Percentiles rank a stretch among this genome's conserved stretches.
Conservation (phyloP, 1,284 basidiomycete species). For the Athelia psychrophila region DNA sequence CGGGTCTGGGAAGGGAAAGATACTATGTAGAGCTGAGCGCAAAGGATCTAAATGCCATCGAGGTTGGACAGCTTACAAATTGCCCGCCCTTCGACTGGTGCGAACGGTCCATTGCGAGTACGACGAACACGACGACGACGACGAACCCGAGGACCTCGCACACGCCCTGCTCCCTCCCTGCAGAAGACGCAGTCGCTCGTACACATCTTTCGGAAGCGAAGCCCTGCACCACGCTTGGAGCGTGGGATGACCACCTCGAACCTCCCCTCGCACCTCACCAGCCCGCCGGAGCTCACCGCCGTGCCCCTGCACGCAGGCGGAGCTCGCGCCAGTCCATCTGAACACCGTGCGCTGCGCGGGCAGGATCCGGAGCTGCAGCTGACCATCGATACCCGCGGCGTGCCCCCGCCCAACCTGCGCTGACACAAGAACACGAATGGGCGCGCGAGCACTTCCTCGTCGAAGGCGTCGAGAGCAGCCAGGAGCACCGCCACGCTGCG, state of each 20-base stretch:
- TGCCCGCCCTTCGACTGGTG: slow-evolving; percentile 12
- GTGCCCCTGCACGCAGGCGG: slow-evolving; percentile 80
- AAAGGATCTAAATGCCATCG: slow-evolving; percentile 66
- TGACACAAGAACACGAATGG: too few relatives aligned
- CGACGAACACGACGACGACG: slow-evolving; percentile 54
- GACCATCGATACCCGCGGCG: slow-evolving; percentile 69
- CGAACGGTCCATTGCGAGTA: slow-evolving; percentile 44
- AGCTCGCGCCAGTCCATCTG: slow-evolving; percentile 51
- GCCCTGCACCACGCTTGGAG: slow-evolving; percentile 40
- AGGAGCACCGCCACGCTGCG: slow-evolving; percentile 21
- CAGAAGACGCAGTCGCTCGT: slow-evolving; percentile 72
- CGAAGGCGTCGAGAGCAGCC: slow-evolving; percentile 76
- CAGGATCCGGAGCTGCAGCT: slow-evolving; percentile 37
- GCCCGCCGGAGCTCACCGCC: slow-evolving; percentile 69
- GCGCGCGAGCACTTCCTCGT: slow-evolving; percentile 74
- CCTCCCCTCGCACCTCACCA: slow-evolving; percentile 61
- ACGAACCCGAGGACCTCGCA: too few relatives aligned
- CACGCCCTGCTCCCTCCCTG: slow-evolving; percentile 25
- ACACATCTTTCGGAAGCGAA: slow-evolving; percentile 69
- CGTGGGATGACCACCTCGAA: slow-evolving; percentile 36
- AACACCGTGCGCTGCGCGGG: slow-evolving; percentile 7
- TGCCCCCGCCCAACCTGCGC: slow-evolving; percentile 74
- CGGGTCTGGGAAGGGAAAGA: too few relatives aligned
- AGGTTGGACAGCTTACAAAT: slow-evolving; percentile 52
- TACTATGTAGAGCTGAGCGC: slow-evolving; percentile 52